A percentile compares a stretch with the other conserved stretches of the same genome.
Evolutionary conservation across 257 asterid genomes (phyloP).

Genomic region (Jaltomata sinuosa): DNA sequence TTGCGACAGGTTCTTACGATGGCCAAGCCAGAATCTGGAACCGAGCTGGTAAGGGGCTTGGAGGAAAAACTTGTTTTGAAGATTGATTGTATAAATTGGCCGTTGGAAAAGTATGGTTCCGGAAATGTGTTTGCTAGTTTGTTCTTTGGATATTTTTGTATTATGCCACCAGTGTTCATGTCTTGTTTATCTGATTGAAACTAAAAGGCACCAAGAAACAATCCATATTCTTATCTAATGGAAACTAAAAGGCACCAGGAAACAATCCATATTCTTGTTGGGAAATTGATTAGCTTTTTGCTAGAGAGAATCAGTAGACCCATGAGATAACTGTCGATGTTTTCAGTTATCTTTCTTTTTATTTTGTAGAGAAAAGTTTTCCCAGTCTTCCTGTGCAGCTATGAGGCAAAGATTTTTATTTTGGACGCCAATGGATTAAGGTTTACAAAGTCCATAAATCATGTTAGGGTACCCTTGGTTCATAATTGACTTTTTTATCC

Average conservation of each 20-base stretch:
- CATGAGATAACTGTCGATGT: background rate
- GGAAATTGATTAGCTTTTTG: background rate
- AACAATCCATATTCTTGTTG: background rate
- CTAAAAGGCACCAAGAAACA: background rate
- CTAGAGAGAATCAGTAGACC: background rate
- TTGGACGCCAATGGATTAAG: background rate
- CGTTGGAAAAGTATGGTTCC: background rate
- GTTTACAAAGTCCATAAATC: background rate
- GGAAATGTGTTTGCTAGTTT: background rate
- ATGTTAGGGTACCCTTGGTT: background rate
- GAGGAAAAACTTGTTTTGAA: background rate
- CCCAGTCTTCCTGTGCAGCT: background rate
- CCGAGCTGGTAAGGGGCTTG: conserved; percentile 50
- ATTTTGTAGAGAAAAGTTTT: background rate
- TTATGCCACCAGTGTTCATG: background rate
- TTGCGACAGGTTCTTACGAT: conserved; percentile 96
- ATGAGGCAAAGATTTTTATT: background rate
- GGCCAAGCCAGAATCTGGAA: conserved; percentile 97
- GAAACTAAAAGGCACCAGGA: background rate
- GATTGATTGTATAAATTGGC: background rate
- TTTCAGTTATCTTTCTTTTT: background rate
- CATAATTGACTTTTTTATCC: background rate
- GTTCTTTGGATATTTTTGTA: background rate
- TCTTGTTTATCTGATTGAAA: background rate
- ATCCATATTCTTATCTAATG: background rate